phyloP scores from a whole-genome alignment of 106 monocot species.

The Chionographis japonica region DNA sequence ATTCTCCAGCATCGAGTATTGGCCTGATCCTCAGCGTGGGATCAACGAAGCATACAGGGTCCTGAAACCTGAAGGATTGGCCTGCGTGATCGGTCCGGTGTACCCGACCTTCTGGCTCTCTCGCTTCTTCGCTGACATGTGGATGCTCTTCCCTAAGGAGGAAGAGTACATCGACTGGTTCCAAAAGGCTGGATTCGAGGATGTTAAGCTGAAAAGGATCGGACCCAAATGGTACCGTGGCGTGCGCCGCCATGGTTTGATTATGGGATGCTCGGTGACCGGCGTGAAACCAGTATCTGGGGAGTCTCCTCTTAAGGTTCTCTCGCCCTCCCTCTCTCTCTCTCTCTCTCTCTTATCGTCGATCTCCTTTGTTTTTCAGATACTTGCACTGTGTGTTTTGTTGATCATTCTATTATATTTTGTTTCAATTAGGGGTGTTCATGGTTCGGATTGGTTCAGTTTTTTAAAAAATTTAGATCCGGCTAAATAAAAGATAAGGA shows the following conservation, averaged over 20 bases:
- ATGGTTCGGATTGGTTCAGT: too few species aligned
- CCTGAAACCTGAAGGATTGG: constrained; percentile 63
- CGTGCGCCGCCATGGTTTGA: constrained; percentile 80
- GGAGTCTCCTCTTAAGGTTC: constrained; percentile 78
- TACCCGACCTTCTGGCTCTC: constrained; percentile 95
- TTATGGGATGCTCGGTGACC: constrained; percentile 95
- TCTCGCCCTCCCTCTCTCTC: neutral
- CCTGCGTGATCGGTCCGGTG: constrained; percentile 86
- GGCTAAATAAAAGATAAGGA: too few species aligned
- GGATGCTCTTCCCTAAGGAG: constrained; percentile 95
- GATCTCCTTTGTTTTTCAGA: neutral
- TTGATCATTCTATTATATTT: neutral
- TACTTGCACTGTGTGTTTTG: neutral
- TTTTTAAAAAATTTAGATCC: too few species aligned
- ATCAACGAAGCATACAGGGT: constrained; percentile 90
- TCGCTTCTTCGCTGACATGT: constrained; percentile 86
- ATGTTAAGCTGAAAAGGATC: constrained; percentile 80
- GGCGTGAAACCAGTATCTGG: constrained; percentile 74
- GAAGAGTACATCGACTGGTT: constrained; percentile 97
- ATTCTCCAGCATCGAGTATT: constrained; percentile 75
- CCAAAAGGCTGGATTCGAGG: constrained; percentile 82
- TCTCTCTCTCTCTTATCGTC: too few species aligned
- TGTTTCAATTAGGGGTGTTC: neutral
- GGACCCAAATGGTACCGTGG: constrained; percentile 97
- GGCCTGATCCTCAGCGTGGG: constrained; percentile 93